Evolutionary conservation across 2,329 filamentous ascomycete species (phyloP).

Genomic region (Fusarium sp.): DNA sequence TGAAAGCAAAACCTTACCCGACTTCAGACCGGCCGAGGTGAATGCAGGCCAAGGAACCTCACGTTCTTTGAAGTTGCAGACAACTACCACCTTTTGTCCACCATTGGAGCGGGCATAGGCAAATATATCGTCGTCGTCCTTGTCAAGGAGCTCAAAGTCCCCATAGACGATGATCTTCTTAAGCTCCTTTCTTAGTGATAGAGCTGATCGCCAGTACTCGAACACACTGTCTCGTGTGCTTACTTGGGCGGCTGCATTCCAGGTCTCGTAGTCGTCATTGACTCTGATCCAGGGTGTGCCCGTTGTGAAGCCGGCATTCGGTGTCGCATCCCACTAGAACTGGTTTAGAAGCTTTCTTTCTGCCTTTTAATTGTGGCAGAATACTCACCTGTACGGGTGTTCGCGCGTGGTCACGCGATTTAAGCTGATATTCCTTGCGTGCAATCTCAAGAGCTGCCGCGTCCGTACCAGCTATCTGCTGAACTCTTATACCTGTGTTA

Average conservation of each 20-base stretch:
- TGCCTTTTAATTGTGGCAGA: too few species aligned
- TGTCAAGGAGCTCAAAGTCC: conserved; percentile 34
- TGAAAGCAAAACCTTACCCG: conserved; percentile 15
- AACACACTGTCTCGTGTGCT: conserved; percentile 19
- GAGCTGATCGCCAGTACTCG: conserved; percentile 30
- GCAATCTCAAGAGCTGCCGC: too few species aligned
- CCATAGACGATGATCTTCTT: conserved; percentile 30
- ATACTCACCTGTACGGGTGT: too few species aligned
- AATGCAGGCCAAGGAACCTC: conserved; percentile 7
- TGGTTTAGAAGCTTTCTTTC: too few species aligned
- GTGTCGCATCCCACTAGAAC: conserved; percentile 27
- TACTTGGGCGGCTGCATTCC: conserved; percentile 31
- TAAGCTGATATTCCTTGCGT: too few species aligned
- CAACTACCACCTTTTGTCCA: conserved; percentile 1
- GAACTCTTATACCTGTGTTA: too few species aligned
- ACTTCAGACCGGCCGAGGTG: neutral
- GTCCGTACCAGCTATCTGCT: too few species aligned
- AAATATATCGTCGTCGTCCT: conserved; percentile 25
- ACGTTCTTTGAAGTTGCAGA: conserved; percentile 33
- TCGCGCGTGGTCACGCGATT: too few species aligned
- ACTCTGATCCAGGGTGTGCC: conserved; percentile 38
- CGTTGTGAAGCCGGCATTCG: conserved; percentile 32
- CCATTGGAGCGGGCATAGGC: conserved; percentile 26
- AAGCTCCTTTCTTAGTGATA: conserved; percentile 21
- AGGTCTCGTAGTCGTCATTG: conserved; percentile 35